phyloP scores from a whole-genome alignment of 768 basidiomycete genomes.

The Tricholoma bakamatsutake region DNA sequence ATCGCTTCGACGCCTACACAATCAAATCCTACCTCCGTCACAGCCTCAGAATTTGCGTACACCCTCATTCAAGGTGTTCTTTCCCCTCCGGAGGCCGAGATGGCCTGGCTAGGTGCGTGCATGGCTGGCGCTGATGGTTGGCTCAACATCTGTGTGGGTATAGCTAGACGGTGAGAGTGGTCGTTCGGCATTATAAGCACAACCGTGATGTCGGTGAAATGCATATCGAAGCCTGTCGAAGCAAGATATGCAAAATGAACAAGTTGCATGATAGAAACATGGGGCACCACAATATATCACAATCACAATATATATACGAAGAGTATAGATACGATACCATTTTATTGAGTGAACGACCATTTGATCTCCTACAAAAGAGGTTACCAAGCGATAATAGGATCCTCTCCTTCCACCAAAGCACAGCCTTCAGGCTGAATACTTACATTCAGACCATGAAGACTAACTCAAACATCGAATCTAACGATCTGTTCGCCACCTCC shows the following conservation, averaged over 20 bases:
- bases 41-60: slow-evolving; percentile 55
- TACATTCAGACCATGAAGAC: not conserved
- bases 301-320: too few relatives aligned
- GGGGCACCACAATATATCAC: too few relatives aligned
- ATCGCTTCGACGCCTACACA: slow-evolving; percentile 39
- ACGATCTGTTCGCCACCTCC: slow-evolving; percentile 72
- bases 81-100: slow-evolving; percentile 78
- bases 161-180: slow-evolving; percentile 21
- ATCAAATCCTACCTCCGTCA: slow-evolving; percentile 30
- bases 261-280: too few relatives aligned
- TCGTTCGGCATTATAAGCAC: too few relatives aligned
- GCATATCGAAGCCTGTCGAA: too few relatives aligned
- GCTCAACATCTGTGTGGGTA: slow-evolving; percentile 83
- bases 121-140: slow-evolving; percentile 93
- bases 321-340: too few relatives aligned
- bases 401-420: too few relatives aligned
- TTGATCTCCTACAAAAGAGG: too few relatives aligned
- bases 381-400: too few relatives aligned
- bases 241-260: too few relatives aligned
- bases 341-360: too few relatives aligned
- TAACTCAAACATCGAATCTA: slow-evolving; percentile 51
- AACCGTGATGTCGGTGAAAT: not conserved
- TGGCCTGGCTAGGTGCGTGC: slow-evolving; percentile 93
- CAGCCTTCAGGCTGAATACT: not conserved
- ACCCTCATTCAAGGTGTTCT: slow-evolving; percentile 82